Conservation (phyloP, 306 rosid genomes). For the Oemleria cerasiformis region DNA sequence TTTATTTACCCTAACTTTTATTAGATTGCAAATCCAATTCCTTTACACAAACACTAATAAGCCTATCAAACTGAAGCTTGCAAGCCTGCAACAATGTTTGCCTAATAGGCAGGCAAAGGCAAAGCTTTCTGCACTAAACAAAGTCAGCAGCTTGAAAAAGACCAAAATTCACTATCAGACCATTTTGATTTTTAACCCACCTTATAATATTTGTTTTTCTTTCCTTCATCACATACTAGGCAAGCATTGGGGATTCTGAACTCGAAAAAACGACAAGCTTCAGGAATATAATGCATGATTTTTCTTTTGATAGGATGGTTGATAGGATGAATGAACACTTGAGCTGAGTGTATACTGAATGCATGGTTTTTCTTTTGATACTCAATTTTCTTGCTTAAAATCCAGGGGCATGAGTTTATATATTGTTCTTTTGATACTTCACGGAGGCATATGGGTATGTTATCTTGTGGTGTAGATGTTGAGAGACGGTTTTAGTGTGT, state of each 20-base stretch:
- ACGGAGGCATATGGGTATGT: too few species aligned
- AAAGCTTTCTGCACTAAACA: constrained; percentile 14
- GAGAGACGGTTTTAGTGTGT: too few species aligned
- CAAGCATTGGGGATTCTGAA: constrained; percentile 5
- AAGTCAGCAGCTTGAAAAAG: not conserved
- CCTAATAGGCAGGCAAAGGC: constrained; percentile 17
- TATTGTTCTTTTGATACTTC: too few species aligned
- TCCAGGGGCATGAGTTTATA: not conserved
- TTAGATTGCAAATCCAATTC: not conserved
- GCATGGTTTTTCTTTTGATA: not conserved
- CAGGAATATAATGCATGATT: not conserved
- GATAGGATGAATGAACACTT: not conserved
- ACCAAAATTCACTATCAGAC: not conserved
- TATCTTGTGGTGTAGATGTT: too few species aligned
- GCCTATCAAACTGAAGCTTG: not conserved
- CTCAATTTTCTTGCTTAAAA: not conserved
- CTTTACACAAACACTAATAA: not conserved
- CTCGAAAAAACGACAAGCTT: constrained; percentile 17
- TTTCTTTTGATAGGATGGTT: not conserved
- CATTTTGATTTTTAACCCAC: constrained; percentile 12
- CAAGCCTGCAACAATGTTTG: not conserved
- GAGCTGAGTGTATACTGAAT: not conserved
- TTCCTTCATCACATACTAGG: constrained; percentile 15
- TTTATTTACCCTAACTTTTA: not conserved
- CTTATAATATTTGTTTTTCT: constrained; percentile 13